Percentiles rank a stretch among this genome's conserved stretches.
phyloP scores from a whole-genome alignment of 345 rosid species.

The Euphorbia tirucalli region DNA sequence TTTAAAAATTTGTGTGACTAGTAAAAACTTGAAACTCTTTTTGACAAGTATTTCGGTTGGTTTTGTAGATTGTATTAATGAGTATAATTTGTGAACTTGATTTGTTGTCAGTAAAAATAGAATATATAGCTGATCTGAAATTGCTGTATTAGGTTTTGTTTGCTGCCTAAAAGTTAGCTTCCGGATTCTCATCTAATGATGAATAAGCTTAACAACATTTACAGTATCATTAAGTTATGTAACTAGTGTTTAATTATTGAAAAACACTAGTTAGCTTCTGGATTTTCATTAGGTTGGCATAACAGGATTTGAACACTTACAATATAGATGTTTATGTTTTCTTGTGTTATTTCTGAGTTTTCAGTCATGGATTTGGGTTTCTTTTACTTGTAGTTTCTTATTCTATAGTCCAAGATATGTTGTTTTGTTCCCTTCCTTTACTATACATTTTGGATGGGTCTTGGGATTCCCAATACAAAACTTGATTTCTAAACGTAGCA shows the following conservation, averaged over 20 bases:
- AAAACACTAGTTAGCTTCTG: no score
- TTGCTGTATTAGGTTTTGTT: not conserved
- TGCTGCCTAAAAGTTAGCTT: not conserved
- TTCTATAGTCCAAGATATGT: not conserved
- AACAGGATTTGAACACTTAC: no score
- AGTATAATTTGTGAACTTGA: no score
- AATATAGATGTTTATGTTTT: no score
- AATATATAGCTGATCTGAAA: not conserved
- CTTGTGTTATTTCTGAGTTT: not conserved
- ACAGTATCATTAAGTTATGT: not conserved
- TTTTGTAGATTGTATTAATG: no score
- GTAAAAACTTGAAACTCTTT: no score
- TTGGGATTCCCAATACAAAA: not conserved
- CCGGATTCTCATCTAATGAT: not conserved
- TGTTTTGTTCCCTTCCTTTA: not conserved
- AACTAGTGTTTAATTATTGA: no score
- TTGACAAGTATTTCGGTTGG: not conserved
- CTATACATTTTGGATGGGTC: not conserved
- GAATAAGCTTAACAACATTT: not conserved
- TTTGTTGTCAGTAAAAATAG: no score
- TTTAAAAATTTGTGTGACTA: no score
- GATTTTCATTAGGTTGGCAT: no score
- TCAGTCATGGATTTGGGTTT: not conserved
- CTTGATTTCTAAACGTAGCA: not conserved
- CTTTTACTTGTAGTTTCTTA: not conserved